Evolutionary conservation across 352 stramenopile genomes (phyloP).

Genomic region (Pythium rishiriense): DNA sequence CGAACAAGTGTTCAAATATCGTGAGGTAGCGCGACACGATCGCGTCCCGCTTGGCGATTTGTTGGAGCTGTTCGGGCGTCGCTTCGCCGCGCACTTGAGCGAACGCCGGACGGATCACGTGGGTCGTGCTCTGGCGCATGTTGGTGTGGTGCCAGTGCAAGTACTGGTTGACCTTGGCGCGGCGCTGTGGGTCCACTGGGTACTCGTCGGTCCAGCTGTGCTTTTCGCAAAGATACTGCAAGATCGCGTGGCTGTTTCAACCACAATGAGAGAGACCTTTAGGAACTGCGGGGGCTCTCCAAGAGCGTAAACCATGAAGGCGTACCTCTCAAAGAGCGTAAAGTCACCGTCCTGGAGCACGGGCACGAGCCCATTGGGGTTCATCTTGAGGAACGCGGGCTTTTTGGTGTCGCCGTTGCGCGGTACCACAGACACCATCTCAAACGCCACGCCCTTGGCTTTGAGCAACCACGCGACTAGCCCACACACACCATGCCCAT

Average conservation of each 20-base stretch:
- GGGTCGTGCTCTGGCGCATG: slow-evolving; percentile 40
- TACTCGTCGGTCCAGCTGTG: slow-evolving; percentile 52
- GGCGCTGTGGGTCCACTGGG: slow-evolving; percentile 35
- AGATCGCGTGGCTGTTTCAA: slow-evolving; percentile 35
- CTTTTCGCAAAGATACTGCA: slow-evolving; percentile 54
- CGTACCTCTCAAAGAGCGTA: slow-evolving; percentile 43
- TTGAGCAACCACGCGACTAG: slow-evolving; percentile 39
- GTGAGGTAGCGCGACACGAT: slow-evolving; percentile 13
- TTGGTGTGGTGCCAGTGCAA: slow-evolving; percentile 79
- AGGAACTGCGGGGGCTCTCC: background rate
- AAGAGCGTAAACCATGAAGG: background rate
- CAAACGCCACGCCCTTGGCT: slow-evolving; percentile 40
- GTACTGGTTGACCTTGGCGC: slow-evolving; percentile 63
- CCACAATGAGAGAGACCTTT: background rate
- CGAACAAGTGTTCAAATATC: slow-evolving; percentile 43
- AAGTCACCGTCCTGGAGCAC: slow-evolving; percentile 57
- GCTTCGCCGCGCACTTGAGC: background rate
- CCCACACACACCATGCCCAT: background rate
- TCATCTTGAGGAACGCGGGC: slow-evolving; percentile 43
- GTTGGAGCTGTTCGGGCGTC: slow-evolving; percentile 10
- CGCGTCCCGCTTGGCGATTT: slow-evolving; percentile 20
- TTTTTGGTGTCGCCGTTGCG: slow-evolving; percentile 1
- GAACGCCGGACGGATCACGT: slow-evolving; percentile 2
- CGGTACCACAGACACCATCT: slow-evolving; percentile 34
- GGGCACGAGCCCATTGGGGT: slow-evolving; percentile 51